phyloP scores from a whole-genome alignment of 2,329 filamentous ascomycete species.

The Arachnomyces sp. region DNA sequence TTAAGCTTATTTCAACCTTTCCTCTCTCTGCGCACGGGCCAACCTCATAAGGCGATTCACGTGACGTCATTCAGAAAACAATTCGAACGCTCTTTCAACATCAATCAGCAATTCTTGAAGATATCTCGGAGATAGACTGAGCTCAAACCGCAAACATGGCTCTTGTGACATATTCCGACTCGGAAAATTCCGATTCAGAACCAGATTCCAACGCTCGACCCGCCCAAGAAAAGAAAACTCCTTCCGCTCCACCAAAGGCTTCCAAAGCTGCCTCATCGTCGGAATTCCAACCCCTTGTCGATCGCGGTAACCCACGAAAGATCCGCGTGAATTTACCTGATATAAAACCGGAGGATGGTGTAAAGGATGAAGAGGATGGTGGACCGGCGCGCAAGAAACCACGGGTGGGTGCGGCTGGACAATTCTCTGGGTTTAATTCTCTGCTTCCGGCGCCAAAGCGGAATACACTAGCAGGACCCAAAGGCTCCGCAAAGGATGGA shows the following conservation, averaged over 20 bases:
- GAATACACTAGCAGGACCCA: conserved; percentile 8
- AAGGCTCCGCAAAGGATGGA: conserved; percentile 19
- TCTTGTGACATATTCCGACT: conserved; percentile 78
- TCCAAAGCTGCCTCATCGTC: conserved; percentile 23
- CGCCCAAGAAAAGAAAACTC: conserved; percentile 7
- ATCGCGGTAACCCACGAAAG: conserved; percentile 72
- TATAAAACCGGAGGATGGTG: conserved; percentile 30
- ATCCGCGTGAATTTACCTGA: conserved; percentile 72
- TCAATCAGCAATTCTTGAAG: too few relatives aligned
- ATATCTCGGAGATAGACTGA: too few relatives aligned
- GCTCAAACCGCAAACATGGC: conserved; percentile 54
- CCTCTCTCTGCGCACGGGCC: too few relatives aligned
- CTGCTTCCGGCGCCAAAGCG: conserved; percentile 79
- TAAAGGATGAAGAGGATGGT: conserved; percentile 33
- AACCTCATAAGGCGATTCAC: too few relatives aligned
- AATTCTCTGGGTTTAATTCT: conserved; percentile 76
- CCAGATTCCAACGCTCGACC: conserved; percentile 25
- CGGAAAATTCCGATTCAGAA: conserved; percentile 60
- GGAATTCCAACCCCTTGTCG: conserved; percentile 68
- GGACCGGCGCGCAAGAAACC: conserved; percentile 64
- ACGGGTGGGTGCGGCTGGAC: conserved; percentile 54
- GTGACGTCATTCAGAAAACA: too few relatives aligned
- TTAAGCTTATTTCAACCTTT: too few relatives aligned
- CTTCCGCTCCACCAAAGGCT: conserved; percentile 6
- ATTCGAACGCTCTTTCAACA: too few relatives aligned